A percentile compares a stretch with the other conserved stretches of the same genome.
These are phyloP conservation scores for Rubroboletus satanas DNA, from an alignment of 768 basidiomycete species.

Conservation along the genomic window DNA sequence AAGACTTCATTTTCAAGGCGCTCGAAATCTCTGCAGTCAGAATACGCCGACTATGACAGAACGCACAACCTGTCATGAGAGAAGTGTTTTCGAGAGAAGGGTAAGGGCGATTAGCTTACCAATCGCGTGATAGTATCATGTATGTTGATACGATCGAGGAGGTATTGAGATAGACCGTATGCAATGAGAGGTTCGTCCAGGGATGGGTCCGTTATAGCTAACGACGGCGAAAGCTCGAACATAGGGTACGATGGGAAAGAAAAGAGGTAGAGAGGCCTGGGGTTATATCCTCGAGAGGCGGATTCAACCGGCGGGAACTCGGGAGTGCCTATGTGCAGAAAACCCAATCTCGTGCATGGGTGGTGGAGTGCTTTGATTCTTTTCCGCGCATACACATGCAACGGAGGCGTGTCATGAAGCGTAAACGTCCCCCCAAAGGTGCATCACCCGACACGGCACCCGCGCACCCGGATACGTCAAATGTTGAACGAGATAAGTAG, in stretches of 20 bases:
- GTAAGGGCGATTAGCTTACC: constrained; percentile 9
- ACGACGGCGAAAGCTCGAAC: neutral
- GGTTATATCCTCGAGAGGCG: constrained; percentile 11
- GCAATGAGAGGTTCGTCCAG: constrained; percentile 5
- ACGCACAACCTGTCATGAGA: neutral
- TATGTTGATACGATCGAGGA: constrained; percentile 27
- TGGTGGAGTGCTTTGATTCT: neutral
- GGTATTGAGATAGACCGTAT: constrained; percentile 20
- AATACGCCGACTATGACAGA: constrained; percentile 18
- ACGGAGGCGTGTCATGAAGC: constrained; percentile 6
- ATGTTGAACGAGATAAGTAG: neutral
- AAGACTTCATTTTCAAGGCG: constrained; percentile 27
- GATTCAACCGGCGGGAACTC: constrained; percentile 8
- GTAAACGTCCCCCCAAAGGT: neutral
- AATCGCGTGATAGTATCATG: constrained; percentile 27
- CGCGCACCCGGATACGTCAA: constrained; percentile 18
- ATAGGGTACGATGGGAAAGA: neutral
- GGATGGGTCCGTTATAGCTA: constrained; percentile 6
- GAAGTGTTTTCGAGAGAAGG: neutral
- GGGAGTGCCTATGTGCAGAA: neutral
- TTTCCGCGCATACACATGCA: neutral
- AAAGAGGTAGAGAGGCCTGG: neutral
- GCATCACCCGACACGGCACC: neutral
- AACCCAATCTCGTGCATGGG: neutral
- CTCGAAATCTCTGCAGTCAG: constrained; percentile 26